Conservation (phyloP, 2,329 filamentous ascomycete species). For the Clarireedia monteithiana region DNA sequence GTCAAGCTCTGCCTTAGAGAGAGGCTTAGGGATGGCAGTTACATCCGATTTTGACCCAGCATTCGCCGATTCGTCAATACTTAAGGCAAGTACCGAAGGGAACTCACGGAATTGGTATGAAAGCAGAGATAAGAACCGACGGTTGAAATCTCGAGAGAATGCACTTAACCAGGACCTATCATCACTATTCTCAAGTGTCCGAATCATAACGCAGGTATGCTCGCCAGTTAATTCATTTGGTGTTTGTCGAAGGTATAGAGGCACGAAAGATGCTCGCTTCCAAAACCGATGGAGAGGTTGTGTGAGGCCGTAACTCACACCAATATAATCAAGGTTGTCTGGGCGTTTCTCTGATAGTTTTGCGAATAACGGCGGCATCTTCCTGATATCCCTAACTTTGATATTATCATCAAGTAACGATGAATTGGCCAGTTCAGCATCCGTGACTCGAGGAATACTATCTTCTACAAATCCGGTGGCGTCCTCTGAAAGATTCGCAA, state of each 20-base stretch:
- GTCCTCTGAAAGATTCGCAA: conserved; percentile 73
- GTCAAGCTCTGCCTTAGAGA: conserved; percentile 73
- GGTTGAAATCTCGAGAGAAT: conserved; percentile 89
- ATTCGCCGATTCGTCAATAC: conserved; percentile 79
- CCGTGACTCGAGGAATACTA: conserved; percentile 70
- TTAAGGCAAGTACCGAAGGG: conserved; percentile 67
- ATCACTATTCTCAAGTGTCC: conserved; percentile 60
- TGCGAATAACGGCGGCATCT: conserved; percentile 89
- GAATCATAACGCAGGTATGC: conserved; percentile 96
- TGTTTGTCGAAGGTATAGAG: conserved; percentile 91
- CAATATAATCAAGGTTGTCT: conserved; percentile 79
- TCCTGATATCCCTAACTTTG: conserved; percentile 78
- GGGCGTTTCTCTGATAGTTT: conserved; percentile 79
- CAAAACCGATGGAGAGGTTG: conserved; percentile 88
- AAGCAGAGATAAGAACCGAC: conserved; percentile 80
- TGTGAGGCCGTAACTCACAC: conserved; percentile 92
- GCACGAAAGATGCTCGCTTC: conserved; percentile 80
- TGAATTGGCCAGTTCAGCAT: conserved; percentile 69
- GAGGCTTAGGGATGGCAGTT: conserved; percentile 41
- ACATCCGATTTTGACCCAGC: conserved; percentile 61
- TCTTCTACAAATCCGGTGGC: conserved; percentile 43
- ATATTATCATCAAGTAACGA: conserved; percentile 81
- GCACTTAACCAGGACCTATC: conserved; percentile 82
- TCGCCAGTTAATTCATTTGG: conserved; percentile 94
- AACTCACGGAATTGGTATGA: conserved; percentile 91